Percentiles rank a stretch among this genome's conserved stretches.
These are phyloP conservation scores for Coemansia sp. DNA, from an alignment of 192 early-diverging fungal genomes.

Conservation along the genomic window DNA sequence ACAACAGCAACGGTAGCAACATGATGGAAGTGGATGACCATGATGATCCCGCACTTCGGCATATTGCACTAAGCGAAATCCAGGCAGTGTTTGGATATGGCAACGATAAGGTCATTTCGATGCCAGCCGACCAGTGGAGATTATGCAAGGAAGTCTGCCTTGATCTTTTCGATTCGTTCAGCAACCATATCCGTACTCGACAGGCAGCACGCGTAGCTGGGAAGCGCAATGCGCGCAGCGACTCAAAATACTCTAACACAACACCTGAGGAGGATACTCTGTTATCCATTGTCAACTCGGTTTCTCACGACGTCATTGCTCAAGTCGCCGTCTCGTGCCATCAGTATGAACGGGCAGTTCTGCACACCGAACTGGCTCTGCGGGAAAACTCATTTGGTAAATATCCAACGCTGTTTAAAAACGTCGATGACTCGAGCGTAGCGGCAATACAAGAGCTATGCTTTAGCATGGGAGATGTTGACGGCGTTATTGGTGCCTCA, in stretches of 20 bases:
- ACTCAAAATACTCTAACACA: slow-evolving; percentile 12
- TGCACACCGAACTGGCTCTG: slow-evolving; percentile 31
- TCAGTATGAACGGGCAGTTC: slow-evolving; percentile 44
- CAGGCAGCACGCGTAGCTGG: slow-evolving; percentile 16
- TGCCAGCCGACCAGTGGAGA: slow-evolving; percentile 36
- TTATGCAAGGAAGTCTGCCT: slow-evolving; percentile 36
- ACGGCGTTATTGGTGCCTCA: slow-evolving; percentile 43
- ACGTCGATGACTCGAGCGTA: slow-evolving; percentile 31
- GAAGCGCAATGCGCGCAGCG: slow-evolving; percentile 29
- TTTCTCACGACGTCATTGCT: slow-evolving; percentile 20
- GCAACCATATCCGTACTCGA: slow-evolving; percentile 27
- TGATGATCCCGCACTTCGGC: not conserved
- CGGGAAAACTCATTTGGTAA: slow-evolving; percentile 22
- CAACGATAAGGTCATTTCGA: not conserved
- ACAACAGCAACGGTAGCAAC: not conserved
- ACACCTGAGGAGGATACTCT: slow-evolving; percentile 29
- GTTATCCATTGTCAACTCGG: slow-evolving; percentile 10
- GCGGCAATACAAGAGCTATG: slow-evolving; percentile 42
- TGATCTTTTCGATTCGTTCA: slow-evolving; percentile 35
- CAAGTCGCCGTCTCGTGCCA: slow-evolving; percentile 29
- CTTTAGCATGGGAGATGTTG: slow-evolving; percentile 44
- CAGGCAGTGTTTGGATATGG: slow-evolving; percentile 20
- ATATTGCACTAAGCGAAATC: slow-evolving; percentile 20
- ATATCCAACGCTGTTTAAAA: slow-evolving; percentile 28
- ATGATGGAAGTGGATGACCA: not conserved